Percentiles rank a stretch among this genome's conserved stretches.
Conservation (phyloP, 2,329 filamentous ascomycete genomes). For the Botrytis elliptica region DNA sequence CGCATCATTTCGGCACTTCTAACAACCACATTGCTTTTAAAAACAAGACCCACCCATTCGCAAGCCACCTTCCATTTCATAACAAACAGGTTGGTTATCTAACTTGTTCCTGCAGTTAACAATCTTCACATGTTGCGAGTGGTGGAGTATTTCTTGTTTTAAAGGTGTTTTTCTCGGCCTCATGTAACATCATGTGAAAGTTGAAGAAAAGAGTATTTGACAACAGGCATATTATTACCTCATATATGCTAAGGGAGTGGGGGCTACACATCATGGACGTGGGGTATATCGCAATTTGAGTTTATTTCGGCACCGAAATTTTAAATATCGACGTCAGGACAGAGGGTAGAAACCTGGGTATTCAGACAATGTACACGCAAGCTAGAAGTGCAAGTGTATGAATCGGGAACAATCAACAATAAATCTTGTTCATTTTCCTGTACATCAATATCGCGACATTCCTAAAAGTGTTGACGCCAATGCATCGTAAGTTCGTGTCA, state of each 20-base stretch:
- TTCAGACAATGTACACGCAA: background rate
- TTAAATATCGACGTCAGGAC: background rate
- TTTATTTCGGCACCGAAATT: background rate
- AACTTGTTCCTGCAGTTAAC: background rate
- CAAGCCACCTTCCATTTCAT: background rate
- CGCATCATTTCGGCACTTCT: background rate
- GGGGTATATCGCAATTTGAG: background rate
- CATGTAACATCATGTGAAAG: slow-evolving; percentile 5
- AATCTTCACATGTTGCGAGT: background rate
- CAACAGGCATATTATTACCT: background rate
- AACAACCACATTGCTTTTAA: background rate
- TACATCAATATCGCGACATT: background rate
- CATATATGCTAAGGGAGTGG: background rate
- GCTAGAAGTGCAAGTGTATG: background rate
- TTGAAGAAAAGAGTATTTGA: background rate
- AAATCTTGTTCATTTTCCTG: background rate
- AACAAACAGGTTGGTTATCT: slow-evolving; percentile 3
- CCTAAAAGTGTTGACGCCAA: background rate
- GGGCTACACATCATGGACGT: background rate
- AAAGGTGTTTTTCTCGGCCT: background rate
- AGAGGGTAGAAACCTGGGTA: background rate
- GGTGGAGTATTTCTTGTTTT: background rate
- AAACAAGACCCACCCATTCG: background rate
- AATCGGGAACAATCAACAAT: background rate
- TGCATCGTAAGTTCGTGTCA: background rate